Evolutionary conservation across 2,329 filamentous ascomycete genomes (phyloP).

Genomic region (Aspergillus niger): DNA sequence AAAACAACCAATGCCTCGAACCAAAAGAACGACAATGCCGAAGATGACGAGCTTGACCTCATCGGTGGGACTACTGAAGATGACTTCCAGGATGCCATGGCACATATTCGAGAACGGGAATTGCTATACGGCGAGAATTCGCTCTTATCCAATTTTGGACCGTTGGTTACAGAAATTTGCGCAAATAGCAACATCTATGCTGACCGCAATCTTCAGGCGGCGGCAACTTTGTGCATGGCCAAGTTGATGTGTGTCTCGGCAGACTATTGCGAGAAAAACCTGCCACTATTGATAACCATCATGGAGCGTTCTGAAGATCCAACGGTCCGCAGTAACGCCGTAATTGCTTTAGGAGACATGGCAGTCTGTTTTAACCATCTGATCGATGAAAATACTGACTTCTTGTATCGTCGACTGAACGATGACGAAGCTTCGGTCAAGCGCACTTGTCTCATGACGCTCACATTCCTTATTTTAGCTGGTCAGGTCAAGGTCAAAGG

Average conservation of each 20-base stretch:
- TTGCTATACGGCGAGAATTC: slow-evolving; percentile 80
- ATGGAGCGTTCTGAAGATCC: slow-evolving; percentile 92
- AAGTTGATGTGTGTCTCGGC: slow-evolving; percentile 99
- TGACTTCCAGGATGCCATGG: slow-evolving; percentile 85
- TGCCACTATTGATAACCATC: slow-evolving; percentile 93
- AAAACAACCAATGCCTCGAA: slow-evolving; percentile 47
- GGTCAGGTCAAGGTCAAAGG: slow-evolving; percentile 99
- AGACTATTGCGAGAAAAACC: slow-evolving; percentile 92
- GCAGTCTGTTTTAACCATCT: slow-evolving; percentile 99
- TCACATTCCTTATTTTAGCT: slow-evolving; percentile 94
- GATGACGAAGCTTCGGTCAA: slow-evolving; percentile 89
- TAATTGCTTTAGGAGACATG: slow-evolving; percentile 97
- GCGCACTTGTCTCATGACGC: slow-evolving; percentile 95
- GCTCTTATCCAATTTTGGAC: slow-evolving; percentile 85
- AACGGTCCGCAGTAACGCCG: slow-evolving; percentile 91
- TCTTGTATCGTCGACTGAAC: slow-evolving; percentile 89
- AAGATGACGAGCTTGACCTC: slow-evolving; percentile 87
- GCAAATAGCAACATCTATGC: slow-evolving; percentile 90
- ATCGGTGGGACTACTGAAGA: slow-evolving; percentile 96
- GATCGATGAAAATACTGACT: slow-evolving; percentile 98
- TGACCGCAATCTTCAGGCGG: slow-evolving; percentile 86
- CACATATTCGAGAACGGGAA: slow-evolving; percentile 80
- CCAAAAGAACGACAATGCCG: slow-evolving; percentile 58
- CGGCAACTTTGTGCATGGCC: slow-evolving; percentile 89
- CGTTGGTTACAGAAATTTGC: slow-evolving; percentile 89